These are phyloP conservation scores for Benincasa hispida DNA, from an alignment of 306 rosid species.

Conservation along the genomic window DNA sequence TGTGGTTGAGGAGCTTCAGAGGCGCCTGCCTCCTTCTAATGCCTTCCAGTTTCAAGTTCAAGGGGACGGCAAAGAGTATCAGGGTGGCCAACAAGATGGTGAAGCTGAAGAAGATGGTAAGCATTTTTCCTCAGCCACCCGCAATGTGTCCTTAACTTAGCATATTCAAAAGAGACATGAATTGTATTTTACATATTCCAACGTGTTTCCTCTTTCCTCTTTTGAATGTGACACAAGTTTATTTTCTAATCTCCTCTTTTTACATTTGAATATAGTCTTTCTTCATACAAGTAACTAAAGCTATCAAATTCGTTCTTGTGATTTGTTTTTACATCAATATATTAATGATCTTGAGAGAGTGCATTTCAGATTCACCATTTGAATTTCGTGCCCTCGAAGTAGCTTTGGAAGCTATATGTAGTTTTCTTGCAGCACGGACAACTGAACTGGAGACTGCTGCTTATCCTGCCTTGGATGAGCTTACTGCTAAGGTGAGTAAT, in stretches of 20 bases:
- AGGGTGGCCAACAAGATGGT: conserved; percentile 33
- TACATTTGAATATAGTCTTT: not conserved
- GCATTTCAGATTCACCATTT: conserved; percentile 76
- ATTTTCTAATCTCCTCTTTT: no score
- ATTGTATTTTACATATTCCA: not conserved
- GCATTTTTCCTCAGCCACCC: not conserved
- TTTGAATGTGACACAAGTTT: not conserved
- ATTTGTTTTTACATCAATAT: conserved; percentile 6
- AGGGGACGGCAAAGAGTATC: conserved; percentile 28
- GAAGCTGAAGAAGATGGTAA: conserved; percentile 88
- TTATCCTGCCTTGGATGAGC: conserved; percentile 93
- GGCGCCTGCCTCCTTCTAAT: conserved; percentile 56
- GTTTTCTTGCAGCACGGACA: conserved; percentile 93
- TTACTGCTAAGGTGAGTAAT: conserved; percentile 62
- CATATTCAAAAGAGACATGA: not conserved
- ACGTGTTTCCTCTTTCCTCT: conserved; percentile 7
- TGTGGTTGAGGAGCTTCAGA: conserved; percentile 78
- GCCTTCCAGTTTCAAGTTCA: not conserved
- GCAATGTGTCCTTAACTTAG: not conserved
- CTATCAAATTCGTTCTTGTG: not conserved
- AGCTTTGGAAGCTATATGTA: conserved; percentile 92
- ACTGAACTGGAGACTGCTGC: conserved; percentile 83
- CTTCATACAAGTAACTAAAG: not conserved
- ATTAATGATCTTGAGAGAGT: conserved; percentile 26
- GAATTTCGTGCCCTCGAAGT: conserved; percentile 94